Conservation (phyloP, 2,329 filamentous ascomycete genomes). For the Bretziella fagacearum region DNA sequence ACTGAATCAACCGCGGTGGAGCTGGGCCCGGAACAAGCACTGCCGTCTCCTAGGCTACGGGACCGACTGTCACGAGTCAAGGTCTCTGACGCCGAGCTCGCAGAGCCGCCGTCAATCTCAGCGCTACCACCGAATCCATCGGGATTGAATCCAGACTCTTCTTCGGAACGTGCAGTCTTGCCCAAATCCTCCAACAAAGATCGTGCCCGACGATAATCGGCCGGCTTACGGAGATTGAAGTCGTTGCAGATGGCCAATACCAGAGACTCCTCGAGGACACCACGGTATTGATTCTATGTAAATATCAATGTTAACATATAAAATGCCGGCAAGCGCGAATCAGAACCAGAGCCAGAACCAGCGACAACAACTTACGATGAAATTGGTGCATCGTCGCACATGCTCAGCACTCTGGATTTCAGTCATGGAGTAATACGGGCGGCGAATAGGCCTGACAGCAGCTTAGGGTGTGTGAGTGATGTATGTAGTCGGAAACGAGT, state of each 20-base stretch:
- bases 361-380: slow-evolving; percentile 4
- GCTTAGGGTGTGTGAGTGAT: not conserved
- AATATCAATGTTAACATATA: slow-evolving; percentile 17
- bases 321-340: no score
- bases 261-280: slow-evolving; percentile 54
- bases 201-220: slow-evolving; percentile 36
- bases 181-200: slow-evolving; percentile 49
- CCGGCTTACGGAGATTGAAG: slow-evolving; percentile 41
- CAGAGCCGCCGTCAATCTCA: slow-evolving; percentile 16
- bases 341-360: no score
- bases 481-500: not conserved
- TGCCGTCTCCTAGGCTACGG: slow-evolving; percentile 8
- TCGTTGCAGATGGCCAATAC: slow-evolving; percentile 62
- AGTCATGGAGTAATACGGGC: slow-evolving; percentile 1
- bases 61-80: slow-evolving; percentile 4
- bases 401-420: not conserved
- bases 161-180: slow-evolving; percentile 45
- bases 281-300: not conserved
- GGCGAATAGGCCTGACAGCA: not conserved
- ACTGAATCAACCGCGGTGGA: not conserved
- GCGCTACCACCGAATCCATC: slow-evolving; percentile 41
- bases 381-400: not conserved
- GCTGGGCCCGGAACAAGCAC: slow-evolving; percentile 11
- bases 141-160: slow-evolving; percentile 61
- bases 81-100: slow-evolving; percentile 12